Evolutionary conservation across 78 protist genomes (phyloP), one percentile per base, ranked within the genome.

Genomic region (Trichosphaerium sp.): DNA sequence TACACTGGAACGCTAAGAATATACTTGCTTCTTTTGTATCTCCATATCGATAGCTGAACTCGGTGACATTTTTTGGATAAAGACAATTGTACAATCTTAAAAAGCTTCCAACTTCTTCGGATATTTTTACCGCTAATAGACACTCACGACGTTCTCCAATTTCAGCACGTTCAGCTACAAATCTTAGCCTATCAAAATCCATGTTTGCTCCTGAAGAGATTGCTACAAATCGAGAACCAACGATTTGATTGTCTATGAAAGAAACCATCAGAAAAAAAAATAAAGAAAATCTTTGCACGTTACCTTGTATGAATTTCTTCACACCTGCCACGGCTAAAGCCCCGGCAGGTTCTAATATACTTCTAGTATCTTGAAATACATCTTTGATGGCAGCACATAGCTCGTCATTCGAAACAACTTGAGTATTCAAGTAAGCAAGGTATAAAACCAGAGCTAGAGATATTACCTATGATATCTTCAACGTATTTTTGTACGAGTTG

Each of bases 331-430:
- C 66, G 2, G 70, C 76, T 29, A 82, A 68, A 7, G 83, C 82
- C 3, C 88, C 88, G n/a, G 88, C 82, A 10, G 88, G 88, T 66
- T 82, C 88, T 26, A 69, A 28, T 44, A 82, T 57, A 11, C 52
- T 38, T 5, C 87, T 58, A 12, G 81, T 69, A 42, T 78, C 70
- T 15, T 7, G 43, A 14, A 78, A 78, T 2, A 51, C 28, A 40
- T 78, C 88, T 48, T 71, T 77, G 69, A 82, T 75, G 15, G 88
- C 88, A 7, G 77, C 82, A 58, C 88, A 82, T 8, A 75, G 65
- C 68, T 82, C 88, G 55, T 82, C 88, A 7, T 68, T 82, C n/a
- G n/a, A n/a, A n/a, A n/a, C n/a, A n/a, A n/a, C n/a, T n/a, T n/a
- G n/a, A n/a, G n/a, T n/a, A 32, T 25, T 25, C 11, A 67, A n/a